These are phyloP conservation scores for Suillus brevipes DNA, from an alignment of 768 basidiomycete species.

Conservation along the genomic window DNA sequence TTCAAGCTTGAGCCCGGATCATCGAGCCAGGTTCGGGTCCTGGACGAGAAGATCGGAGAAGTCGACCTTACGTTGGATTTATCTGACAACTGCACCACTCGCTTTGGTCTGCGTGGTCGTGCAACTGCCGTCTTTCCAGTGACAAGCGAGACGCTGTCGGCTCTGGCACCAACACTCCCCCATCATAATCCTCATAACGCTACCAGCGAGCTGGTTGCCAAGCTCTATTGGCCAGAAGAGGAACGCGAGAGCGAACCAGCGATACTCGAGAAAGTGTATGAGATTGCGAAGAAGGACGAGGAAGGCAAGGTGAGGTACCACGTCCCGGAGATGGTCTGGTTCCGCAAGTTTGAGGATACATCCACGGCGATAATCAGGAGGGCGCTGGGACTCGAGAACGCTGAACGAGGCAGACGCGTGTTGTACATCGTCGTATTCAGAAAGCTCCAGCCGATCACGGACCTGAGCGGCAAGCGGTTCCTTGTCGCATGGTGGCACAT, in stretches of 20 bases:
- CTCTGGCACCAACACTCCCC: not conserved
- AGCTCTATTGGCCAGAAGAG: slow-evolving; percentile 1
- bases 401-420: slow-evolving; percentile 12
- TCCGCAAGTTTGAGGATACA: slow-evolving; percentile 1
- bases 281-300: not conserved
- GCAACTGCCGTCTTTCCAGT: slow-evolving; percentile 15
- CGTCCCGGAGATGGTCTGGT: not conserved
- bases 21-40: not conserved
- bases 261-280: not conserved
- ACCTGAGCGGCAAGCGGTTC: not conserved
- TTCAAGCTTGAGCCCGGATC: not conserved
- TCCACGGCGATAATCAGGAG: not conserved
- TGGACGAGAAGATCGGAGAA: not conserved
- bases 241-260: not conserved
- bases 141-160: not conserved
- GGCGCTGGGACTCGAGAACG: not conserved
- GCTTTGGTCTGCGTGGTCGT: slow-evolving; percentile 9
- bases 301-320: not conserved
- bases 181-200: not conserved
- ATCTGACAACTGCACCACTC: not conserved
- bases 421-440: slow-evolving; percentile 6
- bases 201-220: not conserved
- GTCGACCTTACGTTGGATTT: slow-evolving; percentile 2
- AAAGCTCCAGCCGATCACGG: slow-evolving; percentile 5
- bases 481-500: slow-evolving; percentile 9